Conservation (phyloP, 2,329 filamentous ascomycete genomes). For the Bipolaris zeicola region DNA sequence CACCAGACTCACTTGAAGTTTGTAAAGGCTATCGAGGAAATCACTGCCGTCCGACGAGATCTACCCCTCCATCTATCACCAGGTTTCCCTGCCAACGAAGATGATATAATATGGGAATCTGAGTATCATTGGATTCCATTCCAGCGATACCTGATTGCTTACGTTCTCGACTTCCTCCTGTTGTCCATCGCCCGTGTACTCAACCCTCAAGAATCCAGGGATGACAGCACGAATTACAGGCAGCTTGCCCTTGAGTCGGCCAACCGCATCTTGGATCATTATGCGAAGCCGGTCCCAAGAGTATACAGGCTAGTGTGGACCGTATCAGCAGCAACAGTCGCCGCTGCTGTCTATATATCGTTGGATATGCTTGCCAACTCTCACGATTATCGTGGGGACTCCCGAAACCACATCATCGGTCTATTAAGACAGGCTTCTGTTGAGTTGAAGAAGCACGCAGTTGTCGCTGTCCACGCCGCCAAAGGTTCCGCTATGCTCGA, state of each 20-base stretch:
- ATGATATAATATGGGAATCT: slow-evolving; percentile 14
- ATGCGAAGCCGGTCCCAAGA: slow-evolving; percentile 12
- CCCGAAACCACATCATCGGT: slow-evolving; percentile 2
- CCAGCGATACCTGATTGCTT: slow-evolving; percentile 15
- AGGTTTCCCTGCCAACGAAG: slow-evolving; percentile 11
- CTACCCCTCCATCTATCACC: slow-evolving; percentile 10
- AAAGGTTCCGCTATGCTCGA: slow-evolving; percentile 14
- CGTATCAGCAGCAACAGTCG: slow-evolving; percentile 15
- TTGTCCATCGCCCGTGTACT: slow-evolving; percentile 15
- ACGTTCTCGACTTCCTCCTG: slow-evolving; percentile 15
- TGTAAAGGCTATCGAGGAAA: slow-evolving; percentile 16
- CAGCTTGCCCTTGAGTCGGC: slow-evolving; percentile 12
- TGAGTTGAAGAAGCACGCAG: slow-evolving; percentile 14
- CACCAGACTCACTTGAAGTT: slow-evolving; percentile 18
- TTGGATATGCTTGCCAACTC: slow-evolving; percentile 13
- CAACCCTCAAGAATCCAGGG: slow-evolving; percentile 4
- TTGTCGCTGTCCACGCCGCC: slow-evolving; percentile 14
- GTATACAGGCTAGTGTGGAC: slow-evolving; percentile 15
- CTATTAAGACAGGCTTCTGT: slow-evolving; percentile 8
- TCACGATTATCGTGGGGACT: slow-evolving; percentile 11
- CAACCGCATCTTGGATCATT: slow-evolving; percentile 12
- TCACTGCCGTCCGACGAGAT: slow-evolving; percentile 5
- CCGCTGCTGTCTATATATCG: slow-evolving; percentile 14
- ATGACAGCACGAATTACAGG: slow-evolving; percentile 3
- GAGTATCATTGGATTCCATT: slow-evolving; percentile 18